Evolutionary conservation across 352 stramenopile genomes (phyloP), one percentile per base, ranked within the genome.

Genomic region (Achlya hypogyna): DNA sequence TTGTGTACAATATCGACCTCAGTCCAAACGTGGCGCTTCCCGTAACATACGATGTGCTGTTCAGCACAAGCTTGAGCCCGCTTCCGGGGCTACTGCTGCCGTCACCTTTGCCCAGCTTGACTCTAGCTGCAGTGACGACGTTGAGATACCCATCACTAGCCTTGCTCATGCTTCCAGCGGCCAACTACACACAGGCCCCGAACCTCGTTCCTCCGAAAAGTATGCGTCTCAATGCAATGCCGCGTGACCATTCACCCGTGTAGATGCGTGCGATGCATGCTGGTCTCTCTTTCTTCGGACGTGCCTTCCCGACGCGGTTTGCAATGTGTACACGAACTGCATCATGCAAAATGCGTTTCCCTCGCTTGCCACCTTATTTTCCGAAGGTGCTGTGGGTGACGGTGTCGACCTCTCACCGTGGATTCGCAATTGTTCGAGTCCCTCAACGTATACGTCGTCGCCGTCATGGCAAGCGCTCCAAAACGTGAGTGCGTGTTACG

Each of bases 301-400:
- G 14, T 67, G 60, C 43, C 34, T 67, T 18, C 45, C 40, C 12
- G 60, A 67, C 32, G n/a, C 23, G 20, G n/a, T 14, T 6, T 67
- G 60, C 60, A 67, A 56, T 23, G 32, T 9, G 18, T 45, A 59
- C 60, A 58, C 51, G 29, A 67, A 67, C 51, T 67, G 60, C 51
- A 67, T 67, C 60, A 58, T 67, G 60, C 51, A 40, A 25, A 12
- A 10, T 2, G 51, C 60, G 14, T 67, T 59, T n/a, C 38, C 51
- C 23, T 67, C 60, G 14, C 56, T 67, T 25, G 18, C 60, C 10
- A 12, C 20, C 3, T 23, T 67, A 5, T 49, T 67, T 40, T 22
- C 51, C n/a, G 34, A 14, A 14, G 60, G 42, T 22, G 18, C 2
- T 2, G 28, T 31, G 4, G 32, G 32, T 14, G 38, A 49, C 23